Base-by-base conservation (phyloP, 2,329 filamentous ascomycete genomes). In the Pseudogymnoascus sp. region DNA sequence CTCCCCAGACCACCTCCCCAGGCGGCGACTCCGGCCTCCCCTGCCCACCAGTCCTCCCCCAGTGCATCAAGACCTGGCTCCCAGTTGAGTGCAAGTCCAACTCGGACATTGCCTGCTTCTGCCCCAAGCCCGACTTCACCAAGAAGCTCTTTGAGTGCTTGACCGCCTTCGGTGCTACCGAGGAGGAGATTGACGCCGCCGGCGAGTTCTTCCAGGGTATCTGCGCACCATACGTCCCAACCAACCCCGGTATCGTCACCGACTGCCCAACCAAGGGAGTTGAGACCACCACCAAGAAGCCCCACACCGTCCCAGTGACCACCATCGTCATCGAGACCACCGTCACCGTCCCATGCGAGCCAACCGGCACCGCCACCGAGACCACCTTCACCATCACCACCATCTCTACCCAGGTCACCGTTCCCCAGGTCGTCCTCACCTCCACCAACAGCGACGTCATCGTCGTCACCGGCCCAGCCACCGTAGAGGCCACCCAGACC, bases 41-140 rank as follows among this genome's bases (percentile, higher is more conserved):
- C 62, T 66, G 65, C 68, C 91, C 92, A 64, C 77, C 80, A 26
- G 83, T 93, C 59, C 87, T 97, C 60, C 93, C 93, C 67, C 86
- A 86, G 73, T 97, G 93, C 81, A 80, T 97, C 78, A 95, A 93
- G 84, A 96, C 92, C 71, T 97, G 91, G 90, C 78, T 96, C 72
- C 83, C 85, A 74, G 77, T 81, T 65, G 83, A 89, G 61, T 97
- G 93, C 85, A 82, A 82, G 70, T 86, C 90, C 79, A 96, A 96
- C 86, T 87, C 88, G 47, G 91, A 96, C 73, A 78, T 82, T 65
- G 77, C 78, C 68, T 97, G 93, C 85, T 96, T 90, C 87, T 97
- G 93, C 86, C 89, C 90, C 69, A 83, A 88, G 73, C 75, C 82
- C 65, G 79, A 85, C 63, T 93, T 95, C 77, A 89, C 92, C 73